Conservation (phyloP, 169 alveolate genomes). For the Plasmodium adleri region DNA sequence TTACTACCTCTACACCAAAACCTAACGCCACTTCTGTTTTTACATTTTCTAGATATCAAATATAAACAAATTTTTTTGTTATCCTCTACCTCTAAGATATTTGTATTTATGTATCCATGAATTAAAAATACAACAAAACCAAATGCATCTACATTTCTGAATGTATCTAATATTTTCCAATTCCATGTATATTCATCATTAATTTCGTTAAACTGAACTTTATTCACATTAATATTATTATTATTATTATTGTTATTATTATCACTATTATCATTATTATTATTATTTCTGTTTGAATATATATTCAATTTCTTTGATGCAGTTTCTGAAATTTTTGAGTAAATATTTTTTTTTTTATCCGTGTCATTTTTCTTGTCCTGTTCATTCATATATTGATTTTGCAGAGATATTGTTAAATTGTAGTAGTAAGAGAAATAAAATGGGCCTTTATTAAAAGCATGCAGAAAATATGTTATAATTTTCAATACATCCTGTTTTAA, state of each 20-base stretch:
- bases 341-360: neutral
- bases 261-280: neutral
- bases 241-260: neutral
- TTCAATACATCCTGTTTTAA: constrained; percentile 41
- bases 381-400: constrained; percentile 24
- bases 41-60: constrained; percentile 90
- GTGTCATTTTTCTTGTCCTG: constrained; percentile 13
- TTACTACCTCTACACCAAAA: constrained; percentile 97
- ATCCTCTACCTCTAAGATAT: constrained; percentile 47
- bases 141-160: constrained; percentile 25
- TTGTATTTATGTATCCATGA: constrained; percentile 53
- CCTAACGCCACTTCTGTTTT: constrained; percentile 94
- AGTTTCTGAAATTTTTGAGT: neutral
- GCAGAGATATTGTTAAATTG: constrained; percentile 65
- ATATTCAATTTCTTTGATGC: neutral
- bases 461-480: constrained; percentile 34
- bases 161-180: constrained; percentile 43
- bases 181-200: constrained; percentile 73
- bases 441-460: constrained; percentile 75
- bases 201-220: constrained; percentile 32
- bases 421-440: constrained; percentile 71
- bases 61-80: constrained; percentile 55
- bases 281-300: neutral
- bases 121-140: constrained; percentile 61
- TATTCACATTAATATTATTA: constrained; percentile 26